These are phyloP conservation scores for Fusarium marasasianum DNA, from an alignment of 2,329 filamentous ascomycete species.

Conservation along the genomic window DNA sequence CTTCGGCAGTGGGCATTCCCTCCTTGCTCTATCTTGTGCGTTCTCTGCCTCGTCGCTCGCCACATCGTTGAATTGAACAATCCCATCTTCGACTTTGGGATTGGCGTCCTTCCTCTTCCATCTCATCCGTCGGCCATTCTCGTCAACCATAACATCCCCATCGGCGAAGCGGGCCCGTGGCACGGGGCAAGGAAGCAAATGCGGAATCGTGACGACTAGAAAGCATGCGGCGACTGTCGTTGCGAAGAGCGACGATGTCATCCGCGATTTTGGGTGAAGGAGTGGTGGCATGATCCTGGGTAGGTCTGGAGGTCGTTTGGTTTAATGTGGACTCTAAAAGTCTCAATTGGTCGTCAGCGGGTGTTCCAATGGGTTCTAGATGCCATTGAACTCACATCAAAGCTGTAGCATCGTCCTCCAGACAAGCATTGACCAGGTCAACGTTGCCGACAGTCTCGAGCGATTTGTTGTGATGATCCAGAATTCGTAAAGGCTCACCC, in stretches of 20 bases:
- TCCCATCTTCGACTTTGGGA: conserved; percentile 55
- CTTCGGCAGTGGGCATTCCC: conserved; percentile 94
- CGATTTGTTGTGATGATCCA: conserved; percentile 41
- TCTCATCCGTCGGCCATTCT: conserved; percentile 56
- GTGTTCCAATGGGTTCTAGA: neutral
- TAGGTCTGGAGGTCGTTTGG: conserved; percentile 13
- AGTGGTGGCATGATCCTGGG: conserved; percentile 76
- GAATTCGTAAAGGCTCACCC: conserved; percentile 36
- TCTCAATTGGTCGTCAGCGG: conserved; percentile 43
- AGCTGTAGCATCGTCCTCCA: conserved; percentile 41
- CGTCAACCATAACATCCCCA: conserved; percentile 61
- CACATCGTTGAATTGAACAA: conserved; percentile 58
- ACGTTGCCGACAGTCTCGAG: conserved; percentile 40
- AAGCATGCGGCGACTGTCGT: conserved; percentile 92
- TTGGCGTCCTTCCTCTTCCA: conserved; percentile 52
- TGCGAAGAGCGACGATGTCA: conserved; percentile 93
- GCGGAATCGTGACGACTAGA: conserved; percentile 89
- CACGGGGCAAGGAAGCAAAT: conserved; percentile 90
- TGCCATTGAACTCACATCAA: conserved; percentile 42
- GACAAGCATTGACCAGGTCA: conserved; percentile 32
- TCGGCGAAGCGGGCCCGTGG: conserved; percentile 81
- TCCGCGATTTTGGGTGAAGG: conserved; percentile 91
- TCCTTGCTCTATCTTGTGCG: conserved; percentile 57
- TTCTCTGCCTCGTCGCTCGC: conserved; percentile 49
- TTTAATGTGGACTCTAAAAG: conserved; percentile 33